Evolutionary conservation across 1,284 basidiomycete genomes (phyloP).

Genomic region (Stygiomarasmius scandens): DNA sequence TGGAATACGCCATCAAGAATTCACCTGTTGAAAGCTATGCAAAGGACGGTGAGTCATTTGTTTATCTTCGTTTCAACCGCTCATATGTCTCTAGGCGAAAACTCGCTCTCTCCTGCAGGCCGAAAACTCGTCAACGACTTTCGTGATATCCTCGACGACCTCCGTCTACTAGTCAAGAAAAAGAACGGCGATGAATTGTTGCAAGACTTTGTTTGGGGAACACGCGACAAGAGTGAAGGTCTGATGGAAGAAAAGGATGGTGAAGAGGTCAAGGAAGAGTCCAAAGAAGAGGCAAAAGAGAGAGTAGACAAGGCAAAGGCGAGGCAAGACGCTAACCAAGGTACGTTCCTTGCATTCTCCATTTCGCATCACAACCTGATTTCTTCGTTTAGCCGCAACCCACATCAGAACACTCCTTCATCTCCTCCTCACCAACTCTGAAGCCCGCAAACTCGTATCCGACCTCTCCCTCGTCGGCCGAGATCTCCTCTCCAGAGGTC

Average conservation of each 20-base stretch:
- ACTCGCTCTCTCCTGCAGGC: slow-evolving; percentile 76
- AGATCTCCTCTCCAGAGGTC: slow-evolving; percentile 79
- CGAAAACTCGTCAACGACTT: slow-evolving; percentile 75
- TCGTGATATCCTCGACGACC: slow-evolving; percentile 73
- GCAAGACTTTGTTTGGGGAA: slow-evolving; percentile 85
- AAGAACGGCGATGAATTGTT: slow-evolving; percentile 92
- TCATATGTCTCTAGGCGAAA: slow-evolving; percentile 48
- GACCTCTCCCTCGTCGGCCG: slow-evolving; percentile 86
- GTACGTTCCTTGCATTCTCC: too few relatives aligned
- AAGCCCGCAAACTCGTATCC: slow-evolving; percentile 85
- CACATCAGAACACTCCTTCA: slow-evolving; percentile 86
- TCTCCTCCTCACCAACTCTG: slow-evolving; percentile 88
- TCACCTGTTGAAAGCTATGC: slow-evolving; percentile 29
- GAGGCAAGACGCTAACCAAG: slow-evolving; percentile 61
- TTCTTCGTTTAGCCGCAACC: slow-evolving; percentile 78
- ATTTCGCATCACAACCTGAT: too few relatives aligned
- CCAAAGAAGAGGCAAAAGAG: slow-evolving; percentile 24
- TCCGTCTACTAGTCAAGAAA: slow-evolving; percentile 67
- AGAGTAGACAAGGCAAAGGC: slow-evolving; percentile 61
- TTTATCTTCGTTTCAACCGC: slow-evolving; percentile 55
- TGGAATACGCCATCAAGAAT: slow-evolving; percentile 36
- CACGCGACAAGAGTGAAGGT: slow-evolving; percentile 52
- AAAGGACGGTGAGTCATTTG: slow-evolving; percentile 27
- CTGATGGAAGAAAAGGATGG: slow-evolving; percentile 45
- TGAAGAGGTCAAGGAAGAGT: slow-evolving; percentile 18